Base-by-base conservation (phyloP, 1,284 basidiomycete species). In the Stereum hirsutum region DNA sequence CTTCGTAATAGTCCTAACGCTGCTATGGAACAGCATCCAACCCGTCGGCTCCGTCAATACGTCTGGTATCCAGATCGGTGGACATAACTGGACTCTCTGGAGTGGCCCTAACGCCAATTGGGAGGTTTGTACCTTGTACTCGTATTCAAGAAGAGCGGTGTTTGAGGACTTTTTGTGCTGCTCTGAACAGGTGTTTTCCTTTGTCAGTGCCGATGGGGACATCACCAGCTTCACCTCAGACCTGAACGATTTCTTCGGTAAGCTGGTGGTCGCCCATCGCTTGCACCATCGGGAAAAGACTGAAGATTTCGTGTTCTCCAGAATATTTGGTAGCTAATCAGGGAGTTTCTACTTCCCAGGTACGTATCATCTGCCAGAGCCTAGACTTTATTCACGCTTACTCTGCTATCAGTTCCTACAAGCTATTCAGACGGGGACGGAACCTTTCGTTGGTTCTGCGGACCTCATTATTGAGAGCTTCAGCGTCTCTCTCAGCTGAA, bases 31-130 rank as follows among this genome's bases (percentile, higher is more conserved):
- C 40, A 74, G 74, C 17, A 72, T 76, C 42, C 68, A 73, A 49
- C 76, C 75, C 33, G 68, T 78, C 20, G 75, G 76, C 35, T 70
- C 69, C 21, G 68, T 69, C 48, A 64, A 69, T 40, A 58, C 57
- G 2, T 65, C 65, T 6, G 67, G 58, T 19, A 62, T 70, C 30
- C 52, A 52, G 14, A 49, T 78, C 19, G 74, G 65, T 5, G 72
- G 72, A 26, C 62, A 75, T 52, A 66, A 62, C 4, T 80, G 75
- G 76, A 68, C 71, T 49, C 60, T 78, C 30, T 78, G 75, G 75
- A 63, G 57, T 41, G 75, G 75, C 24, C 69, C 73, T 4, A 76
- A 75, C 54, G 42, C 61, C 27, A 73, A 72, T 59, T 77, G 75
- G 75, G 54, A 75, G 53, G 74, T 74, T 14, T n/a, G n/a, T n/a